phyloP scores from a whole-genome alignment of 257 asterid genomes.

The Jaltomata sinuosa region DNA sequence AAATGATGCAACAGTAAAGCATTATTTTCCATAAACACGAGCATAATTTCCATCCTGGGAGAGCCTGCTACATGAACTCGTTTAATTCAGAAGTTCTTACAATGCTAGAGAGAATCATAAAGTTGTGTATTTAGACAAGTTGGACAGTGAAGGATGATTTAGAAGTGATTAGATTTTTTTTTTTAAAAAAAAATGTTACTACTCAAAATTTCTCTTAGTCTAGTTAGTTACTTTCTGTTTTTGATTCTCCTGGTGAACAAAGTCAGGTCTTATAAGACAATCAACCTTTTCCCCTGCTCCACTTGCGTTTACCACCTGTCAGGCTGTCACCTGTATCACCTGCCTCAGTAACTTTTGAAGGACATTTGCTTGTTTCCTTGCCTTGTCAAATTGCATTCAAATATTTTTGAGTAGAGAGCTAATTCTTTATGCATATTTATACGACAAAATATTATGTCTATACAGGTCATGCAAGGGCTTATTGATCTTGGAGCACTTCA shows the following conservation, averaged over 20 bases:
- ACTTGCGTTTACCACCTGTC: background rate
- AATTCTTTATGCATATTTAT: background rate
- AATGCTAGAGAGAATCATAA: background rate
- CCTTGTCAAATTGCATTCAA: background rate
- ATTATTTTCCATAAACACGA: background rate
- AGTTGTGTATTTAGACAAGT: background rate
- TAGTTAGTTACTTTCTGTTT: background rate
- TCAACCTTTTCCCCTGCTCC: background rate
- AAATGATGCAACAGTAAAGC: background rate
- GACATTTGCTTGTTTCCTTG: background rate
- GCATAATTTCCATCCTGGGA: background rate
- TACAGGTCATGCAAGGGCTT: constrained; percentile 82
- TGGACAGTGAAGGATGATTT: background rate
- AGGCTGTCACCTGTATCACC: background rate
- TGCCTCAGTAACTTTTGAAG: background rate
- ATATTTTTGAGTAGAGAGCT: background rate
- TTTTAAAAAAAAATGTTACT: background rate
- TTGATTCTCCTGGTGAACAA: background rate
- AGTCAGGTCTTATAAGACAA: background rate
- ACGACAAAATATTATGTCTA: background rate
- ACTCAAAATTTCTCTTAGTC: background rate
- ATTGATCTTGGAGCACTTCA: constrained; percentile 94
- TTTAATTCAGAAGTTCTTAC: background rate
- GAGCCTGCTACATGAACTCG: background rate
- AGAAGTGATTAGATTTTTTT: background rate